Evolutionary conservation across 192 early-diverging fungal genomes (phyloP).

Genomic region (Chytriomyces hyalinus): DNA sequence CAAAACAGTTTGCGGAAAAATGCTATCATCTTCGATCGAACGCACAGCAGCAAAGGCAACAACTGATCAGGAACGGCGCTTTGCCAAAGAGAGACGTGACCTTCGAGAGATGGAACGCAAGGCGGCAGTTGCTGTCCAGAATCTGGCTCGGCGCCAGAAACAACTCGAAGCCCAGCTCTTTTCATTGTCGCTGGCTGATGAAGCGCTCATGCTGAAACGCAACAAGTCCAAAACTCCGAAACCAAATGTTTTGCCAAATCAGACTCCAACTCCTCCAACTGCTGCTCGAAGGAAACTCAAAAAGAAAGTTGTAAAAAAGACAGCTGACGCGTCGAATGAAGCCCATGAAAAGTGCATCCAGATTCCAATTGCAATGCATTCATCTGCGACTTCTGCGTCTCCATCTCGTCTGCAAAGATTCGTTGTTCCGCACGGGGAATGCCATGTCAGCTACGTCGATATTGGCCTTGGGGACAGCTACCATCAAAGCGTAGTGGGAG

Average conservation of each 20-base stretch:
- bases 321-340: constrained; percentile 4
- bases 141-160: constrained; percentile 9
- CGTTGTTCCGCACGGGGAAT: constrained; percentile 1
- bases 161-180: constrained; percentile 2
- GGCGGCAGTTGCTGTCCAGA: constrained; percentile 18
- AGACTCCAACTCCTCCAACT: too few relatives aligned
- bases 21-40: background rate
- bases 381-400: background rate
- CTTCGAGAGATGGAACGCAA: constrained; percentile 10
- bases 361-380: background rate
- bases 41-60: background rate
- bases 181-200: background rate
- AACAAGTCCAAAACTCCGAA: background rate
- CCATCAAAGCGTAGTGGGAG: background rate
- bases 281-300: background rate
- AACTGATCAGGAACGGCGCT: constrained; percentile 23
- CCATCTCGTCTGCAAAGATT: background rate
- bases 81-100: constrained; percentile 8
- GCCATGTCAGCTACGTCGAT: constrained; percentile 2
- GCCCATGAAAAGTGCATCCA: background rate
- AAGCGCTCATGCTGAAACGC: background rate
- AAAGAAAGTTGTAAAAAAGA: constrained; percentile 15
- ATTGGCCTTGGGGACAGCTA: background rate
- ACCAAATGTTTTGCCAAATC: background rate
- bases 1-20: background rate